Conservation (phyloP, 2,329 filamentous ascomycete species). For the Cladobotryum protrusum region DNA sequence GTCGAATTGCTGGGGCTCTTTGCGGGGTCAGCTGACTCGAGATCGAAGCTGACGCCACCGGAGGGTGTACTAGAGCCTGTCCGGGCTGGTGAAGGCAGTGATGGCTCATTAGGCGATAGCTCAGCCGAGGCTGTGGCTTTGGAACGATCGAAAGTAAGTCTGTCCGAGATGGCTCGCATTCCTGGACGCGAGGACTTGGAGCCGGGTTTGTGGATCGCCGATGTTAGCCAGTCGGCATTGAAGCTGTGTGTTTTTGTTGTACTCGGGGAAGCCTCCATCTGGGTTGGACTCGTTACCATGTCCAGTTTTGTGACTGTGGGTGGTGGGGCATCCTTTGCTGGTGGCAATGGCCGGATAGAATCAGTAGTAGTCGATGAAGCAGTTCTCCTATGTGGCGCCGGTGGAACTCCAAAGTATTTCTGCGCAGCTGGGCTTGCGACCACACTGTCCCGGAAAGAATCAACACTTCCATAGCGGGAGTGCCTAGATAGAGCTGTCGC, state of each 20-base stretch:
- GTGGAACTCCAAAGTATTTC: constrained; percentile 58
- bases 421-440: constrained; percentile 56
- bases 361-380: constrained; percentile 55
- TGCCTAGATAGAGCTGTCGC: constrained; percentile 63
- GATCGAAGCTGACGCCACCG: constrained; percentile 64
- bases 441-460: constrained; percentile 60
- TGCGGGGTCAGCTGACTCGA: constrained; percentile 64
- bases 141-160: constrained; percentile 50
- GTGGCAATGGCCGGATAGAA: constrained; percentile 44
- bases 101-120: constrained; percentile 45
- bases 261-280: constrained; percentile 38
- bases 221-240: constrained; percentile 51
- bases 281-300: constrained; percentile 33
- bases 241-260: constrained; percentile 37
- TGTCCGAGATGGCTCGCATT: constrained; percentile 81
- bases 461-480: constrained; percentile 71
- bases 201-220: constrained; percentile 43
- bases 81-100: constrained; percentile 58
- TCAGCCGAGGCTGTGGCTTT: constrained; percentile 46
- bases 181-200: constrained; percentile 53
- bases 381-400: constrained; percentile 49
- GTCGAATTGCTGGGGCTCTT: constrained; percentile 48
- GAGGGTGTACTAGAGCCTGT: constrained; percentile 71
- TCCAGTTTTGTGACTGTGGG: constrained; percentile 59
- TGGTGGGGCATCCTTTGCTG: constrained; percentile 47